Percentiles rank a stretch among this genome's conserved stretches.
phyloP scores from a whole-genome alignment of 2,329 filamentous ascomycete species.

The Kalaharituber pfeilii region DNA sequence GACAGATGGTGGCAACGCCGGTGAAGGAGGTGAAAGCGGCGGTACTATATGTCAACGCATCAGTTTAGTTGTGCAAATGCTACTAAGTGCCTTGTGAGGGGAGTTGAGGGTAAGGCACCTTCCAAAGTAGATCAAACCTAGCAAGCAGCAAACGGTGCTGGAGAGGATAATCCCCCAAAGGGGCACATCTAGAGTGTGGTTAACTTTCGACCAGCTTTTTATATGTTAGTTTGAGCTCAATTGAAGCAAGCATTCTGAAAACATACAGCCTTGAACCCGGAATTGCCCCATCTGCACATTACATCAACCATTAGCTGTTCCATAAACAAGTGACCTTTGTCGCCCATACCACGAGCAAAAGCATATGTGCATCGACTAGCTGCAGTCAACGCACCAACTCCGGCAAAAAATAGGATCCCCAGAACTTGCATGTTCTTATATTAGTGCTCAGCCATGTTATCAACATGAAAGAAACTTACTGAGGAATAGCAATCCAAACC shows the following conservation, averaged over 20 bases:
- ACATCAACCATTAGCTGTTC: background rate
- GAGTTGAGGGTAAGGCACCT: too few species aligned
- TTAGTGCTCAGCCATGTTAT: background rate
- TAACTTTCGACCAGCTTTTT: conserved; percentile 42
- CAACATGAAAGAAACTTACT: conserved; percentile 23
- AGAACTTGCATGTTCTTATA: conserved; percentile 32
- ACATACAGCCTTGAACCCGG: conserved; percentile 42
- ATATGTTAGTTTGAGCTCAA: background rate
- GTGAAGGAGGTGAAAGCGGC: conserved; percentile 68
- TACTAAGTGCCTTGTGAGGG: conserved; percentile 1
- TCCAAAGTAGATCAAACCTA: conserved; percentile 66
- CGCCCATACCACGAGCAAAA: conserved; percentile 39
- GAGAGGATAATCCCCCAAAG: conserved; percentile 52
- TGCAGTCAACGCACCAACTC: conserved; percentile 56
- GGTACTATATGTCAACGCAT: conserved; percentile 21
- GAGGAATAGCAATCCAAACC: conserved; percentile 58
- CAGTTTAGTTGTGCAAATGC: background rate
- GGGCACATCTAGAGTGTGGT: conserved; percentile 49
- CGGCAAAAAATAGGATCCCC: conserved; percentile 60
- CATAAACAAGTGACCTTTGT: background rate
- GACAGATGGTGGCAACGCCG: conserved; percentile 61
- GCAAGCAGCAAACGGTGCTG: conserved; percentile 48
- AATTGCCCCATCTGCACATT: conserved; percentile 44
- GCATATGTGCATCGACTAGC: conserved; percentile 59
- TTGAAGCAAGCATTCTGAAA: too few species aligned